Evolutionary conservation across 495 filamentous ascomycete species (phyloP).

Genomic region (Glutinoglossum americanum): DNA sequence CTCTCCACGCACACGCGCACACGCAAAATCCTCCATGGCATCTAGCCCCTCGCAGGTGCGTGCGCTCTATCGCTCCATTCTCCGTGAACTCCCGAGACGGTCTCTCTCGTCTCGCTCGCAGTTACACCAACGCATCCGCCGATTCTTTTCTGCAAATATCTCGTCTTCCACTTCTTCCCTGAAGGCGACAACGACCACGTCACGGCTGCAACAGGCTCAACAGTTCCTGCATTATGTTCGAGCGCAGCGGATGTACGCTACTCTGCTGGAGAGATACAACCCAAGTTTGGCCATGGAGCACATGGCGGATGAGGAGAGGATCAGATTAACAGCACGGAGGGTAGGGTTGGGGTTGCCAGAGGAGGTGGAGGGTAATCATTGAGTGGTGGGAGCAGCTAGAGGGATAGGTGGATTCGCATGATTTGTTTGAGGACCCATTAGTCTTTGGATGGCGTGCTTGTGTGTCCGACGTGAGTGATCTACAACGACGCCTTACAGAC

Average conservation of each 20-base stretch:
- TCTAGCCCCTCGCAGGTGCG: slow-evolving; percentile 26
- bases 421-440: background rate
- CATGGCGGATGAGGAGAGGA: slow-evolving; percentile 43
- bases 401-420: background rate
- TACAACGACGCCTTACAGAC: background rate
- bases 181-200: slow-evolving; percentile 3
- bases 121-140: slow-evolving; percentile 22
- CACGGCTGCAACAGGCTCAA: slow-evolving; percentile 35
- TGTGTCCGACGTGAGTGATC: background rate
- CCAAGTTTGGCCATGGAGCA: slow-evolving; percentile 57
- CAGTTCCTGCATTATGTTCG: slow-evolving; percentile 61
- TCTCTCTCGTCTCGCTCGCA: slow-evolving; percentile 28
- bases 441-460: background rate
- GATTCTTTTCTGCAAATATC: slow-evolving; percentile 23
- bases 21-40: background rate
- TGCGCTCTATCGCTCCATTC: slow-evolving; percentile 70
- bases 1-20: background rate
- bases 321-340: slow-evolving; percentile 61
- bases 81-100: slow-evolving; percentile 71
- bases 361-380: background rate
- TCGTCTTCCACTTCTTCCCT: slow-evolving; percentile 25
- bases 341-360: slow-evolving; percentile 75
- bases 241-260: slow-evolving; percentile 63
- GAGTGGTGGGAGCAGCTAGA: background rate
- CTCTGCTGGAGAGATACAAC: slow-evolving; percentile 76